Evolutionary conservation across 176 grass and related monocot genomes (phyloP).

Genomic region (Hsuehochloa calcarea): DNA sequence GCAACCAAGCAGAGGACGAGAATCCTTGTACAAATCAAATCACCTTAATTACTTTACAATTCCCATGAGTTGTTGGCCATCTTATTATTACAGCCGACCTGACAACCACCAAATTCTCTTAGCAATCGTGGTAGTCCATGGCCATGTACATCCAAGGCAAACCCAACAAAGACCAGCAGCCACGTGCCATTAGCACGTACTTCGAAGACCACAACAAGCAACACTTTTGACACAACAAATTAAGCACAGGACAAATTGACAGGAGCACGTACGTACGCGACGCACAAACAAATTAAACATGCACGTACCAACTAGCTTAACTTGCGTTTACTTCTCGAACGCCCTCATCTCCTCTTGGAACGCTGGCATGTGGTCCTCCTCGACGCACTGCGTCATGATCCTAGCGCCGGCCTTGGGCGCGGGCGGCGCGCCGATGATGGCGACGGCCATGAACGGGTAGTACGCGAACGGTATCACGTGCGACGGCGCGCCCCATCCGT

Average conservation of each 20-base stretch:
- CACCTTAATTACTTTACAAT: background rate
- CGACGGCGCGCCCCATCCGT: slow-evolving; percentile 54
- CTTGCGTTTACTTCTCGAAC: background rate
- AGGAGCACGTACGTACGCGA: background rate
- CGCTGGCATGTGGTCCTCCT: slow-evolving; percentile 41
- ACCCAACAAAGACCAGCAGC: background rate
- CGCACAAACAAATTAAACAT: no score
- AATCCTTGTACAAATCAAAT: background rate
- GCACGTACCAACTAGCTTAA: background rate
- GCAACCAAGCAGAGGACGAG: background rate
- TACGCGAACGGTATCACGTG: slow-evolving; percentile 55
- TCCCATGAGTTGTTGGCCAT: background rate
- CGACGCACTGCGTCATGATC: slow-evolving; percentile 66
- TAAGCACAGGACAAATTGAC: background rate
- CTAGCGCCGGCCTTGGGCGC: slow-evolving; percentile 35
- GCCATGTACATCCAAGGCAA: background rate
- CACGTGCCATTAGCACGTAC: background rate
- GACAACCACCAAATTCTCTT: background rate
- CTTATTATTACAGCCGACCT: background rate
- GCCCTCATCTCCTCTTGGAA: slow-evolving; percentile 50
- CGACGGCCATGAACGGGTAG: slow-evolving; percentile 54
- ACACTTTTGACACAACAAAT: background rate
- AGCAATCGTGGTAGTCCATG: background rate
- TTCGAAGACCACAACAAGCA: background rate
- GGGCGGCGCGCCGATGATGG: slow-evolving; percentile 56